Base-by-base conservation (phyloP, 225 moss, liverwort and hornwort species). In the Pleurozium schreberi region DNA sequence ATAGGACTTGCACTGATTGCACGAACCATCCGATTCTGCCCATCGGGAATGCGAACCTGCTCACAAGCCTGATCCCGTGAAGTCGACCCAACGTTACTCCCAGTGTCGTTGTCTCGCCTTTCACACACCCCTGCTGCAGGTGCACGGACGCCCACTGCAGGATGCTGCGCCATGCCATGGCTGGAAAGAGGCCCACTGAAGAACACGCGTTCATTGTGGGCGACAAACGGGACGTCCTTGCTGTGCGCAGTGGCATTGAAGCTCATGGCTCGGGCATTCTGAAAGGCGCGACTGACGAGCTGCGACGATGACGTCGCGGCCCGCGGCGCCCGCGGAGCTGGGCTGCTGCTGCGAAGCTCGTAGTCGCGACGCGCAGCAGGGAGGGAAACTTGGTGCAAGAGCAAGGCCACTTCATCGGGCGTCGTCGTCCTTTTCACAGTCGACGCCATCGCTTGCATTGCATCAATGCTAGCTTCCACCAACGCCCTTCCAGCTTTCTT, bases 301-400 rank as follows among this genome's bases (percentile, higher is more conserved):
- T 86, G 90, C 15, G 91, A 87, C 59, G 87, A 85, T 15, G 91
- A 86, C 71, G 85, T 69, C 85, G 89, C 75, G 7, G 88, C 84
- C 9, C 84, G 84, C 55, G 84, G 68, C 53, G 84, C 83, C 14
- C 83, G 65, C 11, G 85, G 80, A 26, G 85, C 89, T 3, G 89
- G 89, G 80, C 89, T 92, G 87, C 87, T 92, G 87, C 94, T 94
- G 52, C 93, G 90, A 18, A 94, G 93, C 92, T 94, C 89, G 38
- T 94, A 94, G 80, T 94, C 94, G 6, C 94, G 77, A 40, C 94
- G 93, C 53, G 90, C 92, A 23, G 88, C 88, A 28, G 94, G 94
- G 34, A 92, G 84, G 23, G 94, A 93, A 50, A 94, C 85, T 77
- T 93, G 93, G 73, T 94, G 93, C 82, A 94, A 84, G 34, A 93